phyloP scores from a whole-genome alignment of 352 stramenopile genomes.

The Phytopythium kandeliae region DNA sequence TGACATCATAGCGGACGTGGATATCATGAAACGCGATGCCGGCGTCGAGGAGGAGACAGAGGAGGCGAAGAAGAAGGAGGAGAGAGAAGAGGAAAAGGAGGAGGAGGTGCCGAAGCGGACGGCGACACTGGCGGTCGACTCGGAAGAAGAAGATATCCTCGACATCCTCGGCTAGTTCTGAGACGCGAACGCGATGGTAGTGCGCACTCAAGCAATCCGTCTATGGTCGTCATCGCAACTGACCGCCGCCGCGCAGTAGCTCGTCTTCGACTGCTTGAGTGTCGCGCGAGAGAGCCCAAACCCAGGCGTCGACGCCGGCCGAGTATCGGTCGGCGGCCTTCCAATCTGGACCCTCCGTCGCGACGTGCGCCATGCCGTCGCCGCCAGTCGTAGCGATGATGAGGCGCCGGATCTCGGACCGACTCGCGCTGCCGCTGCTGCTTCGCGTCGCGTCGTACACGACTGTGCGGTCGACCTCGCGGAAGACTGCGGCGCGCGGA shows the following conservation, averaged over 20 bases:
- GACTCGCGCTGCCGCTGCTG: neutral
- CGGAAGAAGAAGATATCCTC: constrained; percentile 53
- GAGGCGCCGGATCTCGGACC: constrained; percentile 3
- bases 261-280: neutral
- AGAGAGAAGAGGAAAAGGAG: too few relatives aligned
- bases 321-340: neutral
- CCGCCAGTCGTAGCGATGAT: constrained; percentile 3
- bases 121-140: constrained; percentile 13
- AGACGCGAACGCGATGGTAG: too few relatives aligned
- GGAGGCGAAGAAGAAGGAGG: too few relatives aligned
- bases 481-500: neutral
- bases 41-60: neutral
- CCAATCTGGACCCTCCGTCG: constrained; percentile 1
- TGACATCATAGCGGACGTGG: constrained; percentile 37
- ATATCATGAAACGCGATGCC: constrained; percentile 32
- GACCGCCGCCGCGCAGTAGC: neutral
- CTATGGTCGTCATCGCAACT: too few relatives aligned
- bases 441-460: neutral
- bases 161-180: constrained; percentile 23
- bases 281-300: constrained; percentile 3
- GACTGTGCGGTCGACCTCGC: constrained; percentile 4
- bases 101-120: neutral
- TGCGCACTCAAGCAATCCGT: too few relatives aligned
- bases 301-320: constrained; percentile 1
- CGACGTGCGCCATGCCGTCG: neutral